Evolutionary conservation across 495 filamentous ascomycete genomes (phyloP).

Genomic region (Penicillium atrosanguineum): DNA sequence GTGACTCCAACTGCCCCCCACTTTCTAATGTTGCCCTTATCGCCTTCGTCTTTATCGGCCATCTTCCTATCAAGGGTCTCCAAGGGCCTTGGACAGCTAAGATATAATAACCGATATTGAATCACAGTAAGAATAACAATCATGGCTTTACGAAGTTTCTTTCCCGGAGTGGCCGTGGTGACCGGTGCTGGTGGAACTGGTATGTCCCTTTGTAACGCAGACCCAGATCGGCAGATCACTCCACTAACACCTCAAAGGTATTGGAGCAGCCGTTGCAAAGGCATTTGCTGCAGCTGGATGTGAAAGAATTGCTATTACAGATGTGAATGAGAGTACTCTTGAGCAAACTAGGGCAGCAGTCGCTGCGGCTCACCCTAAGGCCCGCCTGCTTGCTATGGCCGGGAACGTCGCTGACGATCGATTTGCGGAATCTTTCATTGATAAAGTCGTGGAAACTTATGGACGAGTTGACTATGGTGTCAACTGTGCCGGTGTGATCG

Average conservation of each 20-base stretch:
- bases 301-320: slow-evolving; percentile 47
- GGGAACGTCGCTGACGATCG: slow-evolving; percentile 44
- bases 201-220: slow-evolving; percentile 1
- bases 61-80: background rate
- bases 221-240: background rate
- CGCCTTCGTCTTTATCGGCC: background rate
- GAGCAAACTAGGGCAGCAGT: slow-evolving; percentile 33
- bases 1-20: slow-evolving; percentile 20
- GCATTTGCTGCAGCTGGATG: slow-evolving; percentile 52
- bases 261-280: slow-evolving; percentile 51
- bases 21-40: background rate
- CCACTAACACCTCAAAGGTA: slow-evolving; percentile 35
- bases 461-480: slow-evolving; percentile 52
- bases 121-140: background rate
- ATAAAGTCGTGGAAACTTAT: slow-evolving; percentile 28
- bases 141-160: slow-evolving; percentile 7
- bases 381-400: slow-evolving; percentile 25
- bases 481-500: slow-evolving; percentile 49
- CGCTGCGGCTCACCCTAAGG: slow-evolving; percentile 24
- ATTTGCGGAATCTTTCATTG: slow-evolving; percentile 41
- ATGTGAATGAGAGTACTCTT: slow-evolving; percentile 39
- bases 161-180: slow-evolving; percentile 33
- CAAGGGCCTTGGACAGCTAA: background rate
- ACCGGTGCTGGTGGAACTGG: slow-evolving; percentile 32
- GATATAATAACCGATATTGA: background rate